Evolutionary conservation across 805 yeast species (phyloP), one percentile per base, ranked within the genome.

Genomic region (Candida vaughaniae): DNA sequence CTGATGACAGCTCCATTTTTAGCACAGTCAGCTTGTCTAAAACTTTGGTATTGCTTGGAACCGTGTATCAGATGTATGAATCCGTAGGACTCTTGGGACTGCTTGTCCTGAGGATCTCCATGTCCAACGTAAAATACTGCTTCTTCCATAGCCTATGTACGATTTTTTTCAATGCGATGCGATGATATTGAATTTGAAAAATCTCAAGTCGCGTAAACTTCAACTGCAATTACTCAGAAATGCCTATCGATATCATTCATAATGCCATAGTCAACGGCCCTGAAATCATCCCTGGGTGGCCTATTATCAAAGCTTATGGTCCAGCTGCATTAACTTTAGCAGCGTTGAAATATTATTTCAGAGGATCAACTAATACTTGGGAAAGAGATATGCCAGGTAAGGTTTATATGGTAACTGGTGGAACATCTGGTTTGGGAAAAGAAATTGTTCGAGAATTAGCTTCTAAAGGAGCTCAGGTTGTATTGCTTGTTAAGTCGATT

Each of bases 371-470:
- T 15, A 93, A 91, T 61, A 85, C 89, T 0, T 91, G 96, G 96
- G 95, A 87, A 43, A 72, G 97, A 42, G 90, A 89, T 46, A 62
- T 91, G 56, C 96, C 93, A 55, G 97, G 98, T 1, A 80, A 81
- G 52, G 98, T 90, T 4, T 84, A 71, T 50, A 66, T 85, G 15
- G 71, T 86, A 5, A 84, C 93, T 0, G 99, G 99, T n/a, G 99
- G 95, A 2, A 91, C 98, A 0, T 75, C 95, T 1, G 97, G 98
- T 0, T 57, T 88, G 42, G 99, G 99, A 0, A 83, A 91, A 0
- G 74, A 77, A 3, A 73, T 85, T 3, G 93, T 78, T 0, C 68
- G 71, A 25, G 89, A 89, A 22, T 56, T 93, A 50, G 97, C 97
- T 0, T 38, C 47, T 0, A 62, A 77, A 34, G 99, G 99, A 3